phyloP scores from a whole-genome alignment of 2,329 filamentous ascomycete species.

The Ophiostoma piceae region DNA sequence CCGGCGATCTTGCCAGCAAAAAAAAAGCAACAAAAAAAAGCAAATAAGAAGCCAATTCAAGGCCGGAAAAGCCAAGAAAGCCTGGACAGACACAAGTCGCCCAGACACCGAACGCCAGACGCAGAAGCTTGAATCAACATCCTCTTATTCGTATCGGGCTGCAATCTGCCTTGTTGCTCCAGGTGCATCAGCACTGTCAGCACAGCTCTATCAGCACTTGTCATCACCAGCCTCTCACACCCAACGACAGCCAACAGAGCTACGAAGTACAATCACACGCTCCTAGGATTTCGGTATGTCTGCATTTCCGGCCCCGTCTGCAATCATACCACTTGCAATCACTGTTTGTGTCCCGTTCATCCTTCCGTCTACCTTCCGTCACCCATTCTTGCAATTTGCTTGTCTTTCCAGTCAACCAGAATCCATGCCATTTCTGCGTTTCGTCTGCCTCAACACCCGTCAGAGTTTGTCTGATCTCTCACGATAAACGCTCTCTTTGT shows the following conservation, averaged over 20 bases:
- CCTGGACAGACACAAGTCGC: neutral
- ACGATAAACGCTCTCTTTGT: neutral
- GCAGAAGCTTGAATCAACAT: neutral
- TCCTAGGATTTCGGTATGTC: neutral
- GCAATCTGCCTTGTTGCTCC: neutral
- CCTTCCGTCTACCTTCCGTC: neutral
- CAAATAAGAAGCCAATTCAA: neutral
- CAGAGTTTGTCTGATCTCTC: neutral
- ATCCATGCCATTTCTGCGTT: neutral
- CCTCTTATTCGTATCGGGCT: constrained; percentile 10
- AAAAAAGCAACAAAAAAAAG: no score
- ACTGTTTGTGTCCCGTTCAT: neutral
- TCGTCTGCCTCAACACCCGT: neutral
- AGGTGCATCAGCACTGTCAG: neutral
- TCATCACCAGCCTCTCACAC: neutral
- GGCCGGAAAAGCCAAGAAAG: neutral
- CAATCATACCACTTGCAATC: neutral
- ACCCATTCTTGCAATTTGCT: neutral
- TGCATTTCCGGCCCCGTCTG: neutral
- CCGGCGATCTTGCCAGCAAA: neutral
- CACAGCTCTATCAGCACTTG: neutral
- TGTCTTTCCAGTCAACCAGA: neutral
- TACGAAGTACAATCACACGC: neutral
- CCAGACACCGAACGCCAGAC: neutral
- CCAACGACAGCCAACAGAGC: neutral